phyloP scores from a whole-genome alignment of 2,329 filamentous ascomycete species.

The Hypoxylon sp. region DNA sequence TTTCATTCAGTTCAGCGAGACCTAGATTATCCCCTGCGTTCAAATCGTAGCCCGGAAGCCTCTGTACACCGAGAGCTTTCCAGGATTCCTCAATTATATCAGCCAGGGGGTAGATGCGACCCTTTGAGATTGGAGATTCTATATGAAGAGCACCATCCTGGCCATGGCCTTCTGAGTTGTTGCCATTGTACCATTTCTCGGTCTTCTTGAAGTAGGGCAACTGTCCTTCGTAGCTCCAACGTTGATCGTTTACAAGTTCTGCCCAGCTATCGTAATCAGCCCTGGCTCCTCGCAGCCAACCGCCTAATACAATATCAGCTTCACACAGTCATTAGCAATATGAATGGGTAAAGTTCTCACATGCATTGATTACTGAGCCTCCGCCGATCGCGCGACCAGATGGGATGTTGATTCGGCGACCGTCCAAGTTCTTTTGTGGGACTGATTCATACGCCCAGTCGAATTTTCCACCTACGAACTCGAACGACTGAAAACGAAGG shows the following conservation, averaged over 20 bases:
- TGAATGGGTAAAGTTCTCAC: conserved; percentile 27
- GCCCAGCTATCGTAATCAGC: conserved; percentile 63
- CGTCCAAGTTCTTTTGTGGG: conserved; percentile 39
- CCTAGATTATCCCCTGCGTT: conserved; percentile 47
- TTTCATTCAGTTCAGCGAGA: conserved; percentile 49
- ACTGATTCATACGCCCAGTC: conserved; percentile 46
- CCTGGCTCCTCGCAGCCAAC: conserved; percentile 59
- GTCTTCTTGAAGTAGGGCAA: conserved; percentile 59
- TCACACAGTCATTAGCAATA: neutral
- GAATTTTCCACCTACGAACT: conserved; percentile 46
- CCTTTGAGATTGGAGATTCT: conserved; percentile 47
- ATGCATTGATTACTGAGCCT: conserved; percentile 47
- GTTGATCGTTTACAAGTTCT: conserved; percentile 51
- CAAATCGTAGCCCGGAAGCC: conserved; percentile 36
- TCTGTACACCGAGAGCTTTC: conserved; percentile 52
- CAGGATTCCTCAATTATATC: conserved; percentile 52
- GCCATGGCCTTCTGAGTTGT: conserved; percentile 48
- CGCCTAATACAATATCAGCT: conserved; percentile 38
- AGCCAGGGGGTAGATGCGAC: conserved; percentile 56
- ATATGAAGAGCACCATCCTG: conserved; percentile 50
- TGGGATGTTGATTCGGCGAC: conserved; percentile 39
- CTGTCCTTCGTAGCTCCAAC: conserved; percentile 60
- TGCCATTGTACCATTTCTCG: conserved; percentile 49
- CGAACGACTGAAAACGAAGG: conserved; percentile 40
- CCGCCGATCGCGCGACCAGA: conserved; percentile 44